A percentile compares a stretch with the other conserved stretches of the same genome.
These are phyloP conservation scores for Sistotremastrum suecicum DNA, from an alignment of 768 basidiomycete genomes.

Conservation along the genomic window DNA sequence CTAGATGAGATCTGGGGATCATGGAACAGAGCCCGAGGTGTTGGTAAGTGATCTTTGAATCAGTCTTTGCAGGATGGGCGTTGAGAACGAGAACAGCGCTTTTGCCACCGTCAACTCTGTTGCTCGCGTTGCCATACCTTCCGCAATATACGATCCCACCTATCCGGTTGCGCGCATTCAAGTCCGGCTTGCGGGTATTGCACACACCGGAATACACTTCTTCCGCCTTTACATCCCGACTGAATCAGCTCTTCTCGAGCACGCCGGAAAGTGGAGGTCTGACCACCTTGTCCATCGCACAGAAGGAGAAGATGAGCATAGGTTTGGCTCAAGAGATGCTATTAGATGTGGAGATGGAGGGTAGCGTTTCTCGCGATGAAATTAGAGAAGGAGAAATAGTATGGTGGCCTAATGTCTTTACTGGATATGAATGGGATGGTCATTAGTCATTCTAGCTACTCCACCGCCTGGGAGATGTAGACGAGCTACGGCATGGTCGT, in stretches of 20 bases:
- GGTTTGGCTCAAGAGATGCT: slow-evolving; percentile 72
- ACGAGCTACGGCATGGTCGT: too few relatives aligned
- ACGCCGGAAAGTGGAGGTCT: slow-evolving; percentile 14
- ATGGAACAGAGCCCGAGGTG: slow-evolving; percentile 88
- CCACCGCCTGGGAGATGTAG: too few relatives aligned
- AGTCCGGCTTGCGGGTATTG: slow-evolving; percentile 56
- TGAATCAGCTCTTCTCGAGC: slow-evolving; percentile 35
- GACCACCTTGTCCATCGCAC: slow-evolving; percentile 59
- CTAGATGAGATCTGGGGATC: slow-evolving; percentile 91
- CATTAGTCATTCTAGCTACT: slow-evolving; percentile 14
- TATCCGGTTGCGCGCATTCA: slow-evolving; percentile 52
- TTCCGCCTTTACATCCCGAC: slow-evolving; percentile 51
- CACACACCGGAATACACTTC: slow-evolving; percentile 70
- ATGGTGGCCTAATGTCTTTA: slow-evolving; percentile 62
- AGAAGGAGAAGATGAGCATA: slow-evolving; percentile 55
- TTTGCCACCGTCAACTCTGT: slow-evolving; percentile 76
- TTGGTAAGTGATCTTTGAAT: slow-evolving; percentile 39
- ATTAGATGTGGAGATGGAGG: slow-evolving; percentile 53
- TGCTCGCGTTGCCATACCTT: slow-evolving; percentile 60
- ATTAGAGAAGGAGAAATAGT: slow-evolving; percentile 42
- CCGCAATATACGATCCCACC: slow-evolving; percentile 49
- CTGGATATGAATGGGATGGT: slow-evolving; percentile 64
- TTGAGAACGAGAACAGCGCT: slow-evolving; percentile 39
- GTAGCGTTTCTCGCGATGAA: slow-evolving; percentile 68
- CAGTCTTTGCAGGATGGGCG: background rate